Base-by-base conservation (phyloP, 2,329 filamentous ascomycete species). In the Diaporthe citriasiana region DNA sequence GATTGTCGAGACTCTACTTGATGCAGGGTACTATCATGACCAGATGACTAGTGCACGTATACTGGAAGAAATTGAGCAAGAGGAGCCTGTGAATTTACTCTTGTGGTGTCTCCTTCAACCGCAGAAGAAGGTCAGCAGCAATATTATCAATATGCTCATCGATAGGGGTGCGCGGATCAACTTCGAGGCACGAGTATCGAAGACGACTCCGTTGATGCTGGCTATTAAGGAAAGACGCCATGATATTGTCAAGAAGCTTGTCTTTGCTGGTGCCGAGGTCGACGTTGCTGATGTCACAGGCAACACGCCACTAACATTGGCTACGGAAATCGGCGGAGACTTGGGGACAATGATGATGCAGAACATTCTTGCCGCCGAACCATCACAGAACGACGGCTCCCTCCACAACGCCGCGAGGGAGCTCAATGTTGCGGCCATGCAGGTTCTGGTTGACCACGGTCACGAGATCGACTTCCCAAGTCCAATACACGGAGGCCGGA, bases 401-500 rank as follows among this genome's bases (percentile, higher is more conserved):
- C 83, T 94, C 4, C 92, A 93, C 77, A 91, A 92, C 74, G 90
- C 91, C 4, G 88, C 91, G 0, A 85, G 89, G 17, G 86, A 89
- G 60, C 84, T 93, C 27, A 90, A 92, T 76, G 76, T 91, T 0
- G 82, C 87, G 17, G 88, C 87, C 1, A 88, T 92, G 75, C 84
- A 86, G 66, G 83, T 90, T 1, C 83, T 94, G 1, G 81, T 93
- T 7, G 84, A 91, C 59, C 83, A 88, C 75, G 89, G 88, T 1
- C 91, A 93, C 74, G 89, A 92, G 22, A 85, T 90, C 0, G 91
- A 93, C 78, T 93, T 92, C 72, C 91, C 91, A 0, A 92, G 89
- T 70, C 86, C 88, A 4, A 82, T 91, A 0, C 91, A 93, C 76
- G 87, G 86, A 22, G 92, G 92, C 0, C 87, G 92, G 57, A 91